Base-by-base conservation (phyloP, 2,329 filamentous ascomycete species). In the Aspergillus fischeri region DNA sequence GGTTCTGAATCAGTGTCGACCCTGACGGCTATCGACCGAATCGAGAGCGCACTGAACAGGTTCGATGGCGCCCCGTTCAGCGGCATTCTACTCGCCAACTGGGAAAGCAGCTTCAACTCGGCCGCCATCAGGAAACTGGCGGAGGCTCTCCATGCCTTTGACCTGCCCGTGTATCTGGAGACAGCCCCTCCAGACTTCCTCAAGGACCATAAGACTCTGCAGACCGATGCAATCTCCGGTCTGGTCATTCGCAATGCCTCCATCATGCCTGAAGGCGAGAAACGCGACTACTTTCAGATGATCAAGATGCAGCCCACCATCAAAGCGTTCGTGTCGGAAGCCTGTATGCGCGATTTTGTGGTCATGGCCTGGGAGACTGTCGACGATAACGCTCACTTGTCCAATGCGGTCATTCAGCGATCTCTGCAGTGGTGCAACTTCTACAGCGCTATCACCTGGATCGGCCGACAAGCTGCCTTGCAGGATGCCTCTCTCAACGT, bases 341-440 rank as follows among this genome's bases (percentile, higher is more conserved):
- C 77, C n/a, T 78, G 75, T 51, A 65, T 76, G 49, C 65, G 75
- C 57, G 70, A 75, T n/a, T 77, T 77, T 49, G 67, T 70, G 0
- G 72, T 79, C 1, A 67, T 79, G 54, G 70, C 73, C 5, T 80
- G 78, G 77, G 78, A 81, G 53, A 78, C 75, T 0, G 58, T 79
- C 10, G 72, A 78, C 32, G 68, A 80, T 53, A 60, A 71, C 35
- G 71, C 70, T 4, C 42, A 62, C 3, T 35, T 77, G 14, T 68
- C 73, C 1, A 77, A 79, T 61, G 75, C 77, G 0, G 72, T 79
- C 8, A 61, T 77, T 17, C 75, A 75, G 56, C 66, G 78, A 49
- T 76, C 74, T 29, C 72, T 75, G 49, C 71, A 75, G 29, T 81
- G 78, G 78, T 78, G 75, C 60, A 73, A 73, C 27, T 81, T 78